Conservation (phyloP, 768 basidiomycete species). For the Lanmaoa rubissima region DNA sequence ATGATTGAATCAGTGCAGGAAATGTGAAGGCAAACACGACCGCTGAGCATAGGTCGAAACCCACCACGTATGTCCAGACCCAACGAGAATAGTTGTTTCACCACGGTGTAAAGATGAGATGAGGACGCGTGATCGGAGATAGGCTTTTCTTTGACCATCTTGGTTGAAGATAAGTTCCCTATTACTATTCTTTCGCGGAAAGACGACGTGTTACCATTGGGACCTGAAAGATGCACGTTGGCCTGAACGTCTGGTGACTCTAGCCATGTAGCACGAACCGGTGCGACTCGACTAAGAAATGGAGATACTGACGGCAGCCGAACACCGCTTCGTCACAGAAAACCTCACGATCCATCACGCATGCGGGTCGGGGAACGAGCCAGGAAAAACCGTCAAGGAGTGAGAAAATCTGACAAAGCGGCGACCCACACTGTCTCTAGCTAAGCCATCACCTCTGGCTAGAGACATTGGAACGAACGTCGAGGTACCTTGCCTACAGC, state of each 20-base stretch:
- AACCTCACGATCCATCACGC: neutral
- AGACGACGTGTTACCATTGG: conserved; percentile 2
- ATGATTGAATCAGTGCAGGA: conserved; percentile 11
- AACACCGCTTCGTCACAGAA: neutral
- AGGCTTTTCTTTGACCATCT: conserved; percentile 21
- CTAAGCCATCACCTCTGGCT: no score
- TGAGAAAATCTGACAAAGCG: neutral
- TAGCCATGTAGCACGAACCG: conserved; percentile 6
- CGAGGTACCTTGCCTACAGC: neutral
- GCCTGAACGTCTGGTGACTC: neutral
- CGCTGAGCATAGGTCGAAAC: neutral
- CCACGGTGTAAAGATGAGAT: conserved; percentile 44
- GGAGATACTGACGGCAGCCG: neutral
- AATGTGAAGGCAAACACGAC: conserved; percentile 7
- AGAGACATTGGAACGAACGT: no score
- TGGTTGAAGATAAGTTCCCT: neutral
- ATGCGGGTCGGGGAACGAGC: neutral
- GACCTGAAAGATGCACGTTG: neutral
- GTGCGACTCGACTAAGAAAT: conserved; percentile 8
- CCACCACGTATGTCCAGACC: conserved; percentile 44
- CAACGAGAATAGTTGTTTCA: conserved; percentile 57
- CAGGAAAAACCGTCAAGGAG: neutral
- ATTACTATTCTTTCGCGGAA: conserved; percentile 9
- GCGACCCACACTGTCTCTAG: neutral
- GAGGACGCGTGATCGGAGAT: conserved; percentile 30